Percentiles rank a stretch among this genome's conserved stretches.
Evolutionary conservation across 768 basidiomycete species (phyloP).

Genomic region (Podaxis carcinomalis): DNA sequence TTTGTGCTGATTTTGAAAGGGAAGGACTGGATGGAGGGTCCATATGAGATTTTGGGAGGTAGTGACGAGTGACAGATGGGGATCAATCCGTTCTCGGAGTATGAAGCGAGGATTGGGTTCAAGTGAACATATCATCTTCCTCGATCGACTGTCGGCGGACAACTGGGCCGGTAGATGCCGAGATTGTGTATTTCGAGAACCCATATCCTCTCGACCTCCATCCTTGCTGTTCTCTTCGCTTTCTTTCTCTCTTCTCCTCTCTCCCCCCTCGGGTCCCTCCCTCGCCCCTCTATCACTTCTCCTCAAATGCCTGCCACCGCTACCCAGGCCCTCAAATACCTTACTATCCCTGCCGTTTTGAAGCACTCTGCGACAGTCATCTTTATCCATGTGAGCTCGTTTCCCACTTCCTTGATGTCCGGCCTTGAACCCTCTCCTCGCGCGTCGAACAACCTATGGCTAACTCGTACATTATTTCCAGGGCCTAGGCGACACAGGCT

Average conservation of each 20-base stretch:
- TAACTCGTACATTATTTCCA: slow-evolving; percentile 22
- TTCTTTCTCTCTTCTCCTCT: slow-evolving; percentile 17
- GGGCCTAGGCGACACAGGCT: slow-evolving; percentile 74
- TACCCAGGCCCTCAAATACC: slow-evolving; percentile 34
- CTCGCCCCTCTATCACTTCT: slow-evolving; percentile 7
- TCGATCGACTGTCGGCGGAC: slow-evolving; percentile 6
- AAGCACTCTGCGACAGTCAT: slow-evolving; percentile 86
- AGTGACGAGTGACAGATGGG: slow-evolving; percentile 8
- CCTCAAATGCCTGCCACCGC: slow-evolving; percentile 27
- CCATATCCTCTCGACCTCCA: slow-evolving; percentile 20
- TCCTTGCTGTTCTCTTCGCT: slow-evolving; percentile 20
- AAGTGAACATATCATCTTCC: neutral
- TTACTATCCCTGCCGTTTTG: slow-evolving; percentile 48
- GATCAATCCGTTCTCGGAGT: slow-evolving; percentile 7
- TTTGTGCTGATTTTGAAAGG: slow-evolving; percentile 76
- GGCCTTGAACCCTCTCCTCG: neutral
- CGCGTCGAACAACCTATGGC: neutral
- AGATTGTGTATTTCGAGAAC: slow-evolving; percentile 36
- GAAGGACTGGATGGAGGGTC: slow-evolving; percentile 19
- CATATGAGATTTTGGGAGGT: slow-evolving; percentile 1
- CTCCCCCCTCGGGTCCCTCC: slow-evolving; percentile 13
- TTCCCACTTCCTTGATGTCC: neutral
- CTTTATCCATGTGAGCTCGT: slow-evolving; percentile 73
- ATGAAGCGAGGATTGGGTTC: neutral
- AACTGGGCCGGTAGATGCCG: slow-evolving; percentile 40